phyloP scores from a whole-genome alignment of 148 eudicot genomes.

The Chenopodium berlandieri region DNA sequence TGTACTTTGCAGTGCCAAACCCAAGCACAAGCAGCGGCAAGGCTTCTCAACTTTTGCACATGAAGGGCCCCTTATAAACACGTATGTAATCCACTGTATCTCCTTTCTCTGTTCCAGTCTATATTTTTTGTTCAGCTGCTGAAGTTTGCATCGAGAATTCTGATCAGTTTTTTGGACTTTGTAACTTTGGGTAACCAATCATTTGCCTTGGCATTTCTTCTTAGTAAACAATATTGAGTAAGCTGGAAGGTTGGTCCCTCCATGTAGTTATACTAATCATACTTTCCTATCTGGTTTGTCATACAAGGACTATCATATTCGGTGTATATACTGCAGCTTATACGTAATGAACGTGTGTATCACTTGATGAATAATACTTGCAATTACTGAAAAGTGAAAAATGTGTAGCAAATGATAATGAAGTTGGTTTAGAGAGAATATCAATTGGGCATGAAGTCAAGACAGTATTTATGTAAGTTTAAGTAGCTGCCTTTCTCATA shows the following conservation, averaged over 20 bases:
- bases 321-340: not conserved
- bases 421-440: not conserved
- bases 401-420: not conserved
- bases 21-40: slow-evolving; percentile 93
- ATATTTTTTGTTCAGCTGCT: not conserved
- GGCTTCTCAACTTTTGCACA: slow-evolving; percentile 62
- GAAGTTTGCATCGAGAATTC: not conserved
- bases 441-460: not conserved
- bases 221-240: not conserved
- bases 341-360: not conserved
- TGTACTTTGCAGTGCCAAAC: slow-evolving; percentile 61
- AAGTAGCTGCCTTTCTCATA: not conserved
- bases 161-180: not conserved
- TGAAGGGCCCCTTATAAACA: slow-evolving; percentile 44
- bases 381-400: not conserved
- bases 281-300: not conserved
- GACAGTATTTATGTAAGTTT: not conserved
- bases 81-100: slow-evolving; percentile 33
- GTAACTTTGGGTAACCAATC: not conserved
- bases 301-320: not conserved
- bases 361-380: not conserved
- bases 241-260: not conserved
- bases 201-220: not conserved
- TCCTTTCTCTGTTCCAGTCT: not conserved
- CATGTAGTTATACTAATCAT: not conserved